Evolutionary conservation across 164 flowering plant genomes (phyloP).

Genomic region (Nymphaea colorata): DNA sequence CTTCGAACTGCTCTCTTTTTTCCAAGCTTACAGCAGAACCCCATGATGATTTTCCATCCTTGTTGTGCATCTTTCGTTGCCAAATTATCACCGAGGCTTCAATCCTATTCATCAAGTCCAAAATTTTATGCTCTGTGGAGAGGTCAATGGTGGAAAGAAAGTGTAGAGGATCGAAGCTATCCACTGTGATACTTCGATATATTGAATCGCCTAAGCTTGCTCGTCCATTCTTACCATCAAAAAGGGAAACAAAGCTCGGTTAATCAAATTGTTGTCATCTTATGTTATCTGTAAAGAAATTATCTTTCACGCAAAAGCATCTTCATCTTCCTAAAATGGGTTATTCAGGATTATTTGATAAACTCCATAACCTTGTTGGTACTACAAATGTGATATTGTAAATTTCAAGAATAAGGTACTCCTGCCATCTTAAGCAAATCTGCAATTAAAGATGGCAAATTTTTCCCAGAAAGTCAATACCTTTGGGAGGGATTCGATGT

Average conservation of each 20-base stretch:
- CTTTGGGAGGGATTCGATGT: constrained; percentile 89
- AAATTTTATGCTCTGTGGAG: constrained; percentile 68
- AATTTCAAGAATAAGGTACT: no score
- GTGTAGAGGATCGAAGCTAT: constrained; percentile 63
- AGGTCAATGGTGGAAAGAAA: constrained; percentile 54
- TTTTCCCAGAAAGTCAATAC: no score
- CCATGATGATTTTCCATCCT: constrained; percentile 75
- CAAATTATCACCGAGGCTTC: constrained; percentile 88
- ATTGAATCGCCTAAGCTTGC: constrained; percentile 72
- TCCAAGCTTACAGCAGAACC: constrained; percentile 70
- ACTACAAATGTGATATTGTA: no score
- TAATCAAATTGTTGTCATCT: neutral
- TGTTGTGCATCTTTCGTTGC: constrained; percentile 70
- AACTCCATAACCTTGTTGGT: no score
- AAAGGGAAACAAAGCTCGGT: constrained; percentile 1
- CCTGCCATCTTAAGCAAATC: no score
- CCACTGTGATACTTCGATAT: constrained; percentile 70
- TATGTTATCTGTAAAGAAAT: no score
- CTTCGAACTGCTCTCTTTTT: constrained; percentile 83
- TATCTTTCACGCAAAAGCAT: no score
- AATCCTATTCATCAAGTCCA: constrained; percentile 75
- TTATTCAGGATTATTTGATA: no score
- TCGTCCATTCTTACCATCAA: constrained; percentile 47
- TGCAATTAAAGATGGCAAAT: no score
- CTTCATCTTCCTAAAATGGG: no score